phyloP scores from a whole-genome alignment of 306 rosid genomes.

The Cicer arietinum region DNA sequence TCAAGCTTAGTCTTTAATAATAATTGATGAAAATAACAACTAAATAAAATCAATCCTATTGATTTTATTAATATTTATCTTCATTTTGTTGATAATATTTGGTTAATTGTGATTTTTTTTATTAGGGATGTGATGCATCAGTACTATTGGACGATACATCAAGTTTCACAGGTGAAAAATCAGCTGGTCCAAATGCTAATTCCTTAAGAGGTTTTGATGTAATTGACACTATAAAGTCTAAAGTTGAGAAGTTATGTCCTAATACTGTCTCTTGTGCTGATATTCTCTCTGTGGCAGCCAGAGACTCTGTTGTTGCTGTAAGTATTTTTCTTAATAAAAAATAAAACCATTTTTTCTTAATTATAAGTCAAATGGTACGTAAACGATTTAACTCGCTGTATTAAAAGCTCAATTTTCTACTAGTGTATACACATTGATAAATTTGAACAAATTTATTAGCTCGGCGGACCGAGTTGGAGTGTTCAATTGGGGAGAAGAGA shows the following conservation, averaged over 20 bases:
- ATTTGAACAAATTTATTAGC: conserved; percentile 44
- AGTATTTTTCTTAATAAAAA: neutral
- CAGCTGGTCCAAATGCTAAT: conserved; percentile 57
- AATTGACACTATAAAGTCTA: conserved; percentile 59
- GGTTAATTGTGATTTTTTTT: neutral
- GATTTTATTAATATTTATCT: neutral
- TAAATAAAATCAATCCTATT: neutral
- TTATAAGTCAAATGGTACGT: too few species aligned
- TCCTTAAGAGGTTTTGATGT: conserved; percentile 67
- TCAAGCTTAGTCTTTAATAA: neutral
- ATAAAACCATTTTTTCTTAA: too few species aligned
- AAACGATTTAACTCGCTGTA: too few species aligned
- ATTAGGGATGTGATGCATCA: conserved; percentile 79
- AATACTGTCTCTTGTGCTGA: conserved; percentile 74
- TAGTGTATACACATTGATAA: neutral
- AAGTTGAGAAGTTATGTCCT: conserved; percentile 56
- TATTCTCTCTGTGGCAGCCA: conserved; percentile 63
- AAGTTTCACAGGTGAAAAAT: conserved; percentile 68
- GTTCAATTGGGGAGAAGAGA: conserved; percentile 76
- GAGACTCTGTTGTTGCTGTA: conserved; percentile 70
- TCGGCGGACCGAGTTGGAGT: conserved; percentile 62
- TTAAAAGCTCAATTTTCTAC: too few species aligned
- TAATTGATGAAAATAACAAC: conserved; percentile 1
- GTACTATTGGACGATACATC: conserved; percentile 67
- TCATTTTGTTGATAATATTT: neutral